A percentile compares a stretch with the other conserved stretches of the same genome.
phyloP scores from a whole-genome alignment of 805 yeast species.

The Yamadazyma sp. region DNA sequence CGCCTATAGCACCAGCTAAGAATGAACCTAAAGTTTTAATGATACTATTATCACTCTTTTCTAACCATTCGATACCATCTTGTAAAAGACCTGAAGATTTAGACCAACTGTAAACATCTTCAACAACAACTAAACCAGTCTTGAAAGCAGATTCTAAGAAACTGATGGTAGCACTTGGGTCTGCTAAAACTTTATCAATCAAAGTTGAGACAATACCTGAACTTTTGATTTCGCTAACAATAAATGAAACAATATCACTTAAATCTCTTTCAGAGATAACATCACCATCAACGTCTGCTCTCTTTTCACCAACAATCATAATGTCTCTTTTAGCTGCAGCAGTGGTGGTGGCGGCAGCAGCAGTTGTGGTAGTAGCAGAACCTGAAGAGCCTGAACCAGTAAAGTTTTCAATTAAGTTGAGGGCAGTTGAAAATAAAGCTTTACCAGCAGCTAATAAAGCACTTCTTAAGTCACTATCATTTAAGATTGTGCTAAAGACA shows the following conservation, averaged over 20 bases:
- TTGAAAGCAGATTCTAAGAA: slow-evolving; percentile 32
- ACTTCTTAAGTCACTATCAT: slow-evolving; percentile 30
- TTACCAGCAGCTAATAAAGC: slow-evolving; percentile 34
- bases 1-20: slow-evolving; percentile 23
- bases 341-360: slow-evolving; percentile 16
- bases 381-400: slow-evolving; percentile 15
- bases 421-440: slow-evolving; percentile 29
- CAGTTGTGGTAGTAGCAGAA: slow-evolving; percentile 14
- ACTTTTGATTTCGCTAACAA: slow-evolving; percentile 28
- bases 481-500: slow-evolving; percentile 27
- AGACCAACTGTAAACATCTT: slow-evolving; percentile 37
- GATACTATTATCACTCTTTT: slow-evolving; percentile 17
- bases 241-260: slow-evolving; percentile 21
- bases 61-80: slow-evolving; percentile 26
- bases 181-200: slow-evolving; percentile 31
- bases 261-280: slow-evolving; percentile 37
- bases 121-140: slow-evolving; percentile 29
- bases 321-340: slow-evolving; percentile 17
- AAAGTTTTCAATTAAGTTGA: slow-evolving; percentile 21
- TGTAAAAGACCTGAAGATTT: slow-evolving; percentile 33
- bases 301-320: not conserved
- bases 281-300: slow-evolving; percentile 18
- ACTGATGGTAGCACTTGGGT: slow-evolving; percentile 32
- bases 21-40: slow-evolving; percentile 16
- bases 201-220: slow-evolving; percentile 33